Evolutionary conservation across 129 eudicot species (phyloP), one percentile per base, ranked within the genome.

Genomic region (Flaveria robusta): DNA sequence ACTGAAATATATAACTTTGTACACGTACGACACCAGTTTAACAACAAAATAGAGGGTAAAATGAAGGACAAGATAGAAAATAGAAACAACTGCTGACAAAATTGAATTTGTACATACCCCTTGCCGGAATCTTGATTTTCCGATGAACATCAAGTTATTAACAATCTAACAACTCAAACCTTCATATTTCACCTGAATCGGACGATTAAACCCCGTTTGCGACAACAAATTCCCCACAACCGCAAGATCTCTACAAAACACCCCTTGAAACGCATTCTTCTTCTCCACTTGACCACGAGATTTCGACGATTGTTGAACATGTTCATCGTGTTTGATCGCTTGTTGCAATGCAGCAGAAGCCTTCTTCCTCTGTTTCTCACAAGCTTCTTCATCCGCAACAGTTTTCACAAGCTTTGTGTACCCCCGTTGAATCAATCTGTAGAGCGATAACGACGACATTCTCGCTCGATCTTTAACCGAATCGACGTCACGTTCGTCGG

Each of bases 201-300:
- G 93, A 49, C 84, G 87, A 73, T 86, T 90, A 62, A 84, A 90
- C 31, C 93, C 90, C 0, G 84, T 74, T 29, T 88, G 93, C 16
- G 96, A 87, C 56, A 92, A 81, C 81, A 92, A 77, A 72, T 76
- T 89, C 71, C 97, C 97, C 11, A 92, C 97, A 26, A 71, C 87
- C 1, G 96, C 88, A 67, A 92, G 81, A 76, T 92, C 98, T 77
- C 98, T 71, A 66, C 98, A 88, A 22, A 92, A 92, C 65, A 85
- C 98, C 9, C 97, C 97, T 84, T 91, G 93, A 79, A 77, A 91
- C 12, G 55, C 75, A 47, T 83, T 66, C n/a, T 71, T 79, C 49
- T 72, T 79, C 9, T 79, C 83, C 15, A 46, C 43, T 70, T 34
- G 75, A 39, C 15, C 42, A 14, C 56, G 41, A 2, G 39, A 23